These are phyloP conservation scores for Euphorbia lathyris DNA, from an alignment of 345 rosid species.

Conservation along the genomic window DNA sequence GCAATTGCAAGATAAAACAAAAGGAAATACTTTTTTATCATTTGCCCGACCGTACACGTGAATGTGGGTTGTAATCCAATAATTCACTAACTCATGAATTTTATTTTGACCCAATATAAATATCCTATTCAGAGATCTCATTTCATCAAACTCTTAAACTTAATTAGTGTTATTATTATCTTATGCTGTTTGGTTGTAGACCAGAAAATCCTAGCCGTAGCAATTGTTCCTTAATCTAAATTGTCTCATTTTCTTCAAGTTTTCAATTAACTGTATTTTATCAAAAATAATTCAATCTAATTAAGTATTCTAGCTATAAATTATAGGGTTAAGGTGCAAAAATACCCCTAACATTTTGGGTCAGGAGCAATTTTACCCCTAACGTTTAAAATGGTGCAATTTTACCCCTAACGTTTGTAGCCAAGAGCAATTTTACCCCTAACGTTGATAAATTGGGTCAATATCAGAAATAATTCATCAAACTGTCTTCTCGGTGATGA, in stretches of 20 bases:
- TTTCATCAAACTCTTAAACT: neutral
- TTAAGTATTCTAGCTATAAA: no score
- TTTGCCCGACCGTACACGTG: constrained; percentile 26
- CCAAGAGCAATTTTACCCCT: no score
- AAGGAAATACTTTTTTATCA: neutral
- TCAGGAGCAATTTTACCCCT: no score
- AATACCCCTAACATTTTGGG: no score
- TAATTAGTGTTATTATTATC: neutral
- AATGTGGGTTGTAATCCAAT: constrained; percentile 30
- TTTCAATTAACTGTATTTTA: neutral
- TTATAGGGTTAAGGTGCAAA: no score
- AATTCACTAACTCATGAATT: constrained; percentile 22
- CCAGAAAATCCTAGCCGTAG: constrained; percentile 22
- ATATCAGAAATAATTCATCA: no score
- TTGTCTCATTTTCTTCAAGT: neutral
- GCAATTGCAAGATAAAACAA: constrained; percentile 12
- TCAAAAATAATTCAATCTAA: neutral
- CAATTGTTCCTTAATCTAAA: neutral
- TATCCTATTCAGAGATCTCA: no score
- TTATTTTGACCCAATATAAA: no score
- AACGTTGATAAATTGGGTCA: no score
- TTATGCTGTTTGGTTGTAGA: constrained; percentile 23
- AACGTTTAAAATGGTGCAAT: no score
- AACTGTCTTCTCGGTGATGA: no score
- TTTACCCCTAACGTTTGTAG: no score